These are phyloP conservation scores for Fraxinus sp. DNA, from an alignment of 305 asterid genomes.

Conservation along the genomic window DNA sequence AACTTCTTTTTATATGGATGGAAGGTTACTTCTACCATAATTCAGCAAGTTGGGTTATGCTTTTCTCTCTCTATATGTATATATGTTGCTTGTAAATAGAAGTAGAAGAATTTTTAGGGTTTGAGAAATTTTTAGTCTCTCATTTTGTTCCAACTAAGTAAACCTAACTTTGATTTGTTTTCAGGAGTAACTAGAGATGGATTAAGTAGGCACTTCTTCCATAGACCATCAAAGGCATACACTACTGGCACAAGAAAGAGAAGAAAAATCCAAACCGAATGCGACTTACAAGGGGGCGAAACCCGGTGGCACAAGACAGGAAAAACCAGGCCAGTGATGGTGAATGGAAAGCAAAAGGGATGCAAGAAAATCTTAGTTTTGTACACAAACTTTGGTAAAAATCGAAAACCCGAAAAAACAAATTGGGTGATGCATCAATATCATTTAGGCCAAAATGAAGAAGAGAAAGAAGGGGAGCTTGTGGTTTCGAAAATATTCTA, in stretches of 20 bases:
- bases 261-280: conserved; percentile 87
- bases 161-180: conserved; percentile 49
- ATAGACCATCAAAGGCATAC: conserved; percentile 96
- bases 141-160: conserved; percentile 49
- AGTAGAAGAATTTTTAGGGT: conserved; percentile 37
- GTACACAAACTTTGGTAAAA: conserved; percentile 94
- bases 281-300: conserved; percentile 92
- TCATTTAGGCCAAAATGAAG: conserved; percentile 91
- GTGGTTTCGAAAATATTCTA: conserved; percentile 93
- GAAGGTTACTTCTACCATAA: conserved; percentile 34
- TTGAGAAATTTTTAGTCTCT: not conserved
- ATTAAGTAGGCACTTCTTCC: conserved; percentile 90
- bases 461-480: conserved; percentile 95
- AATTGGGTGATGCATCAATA: conserved; percentile 99
- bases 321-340: conserved; percentile 92
- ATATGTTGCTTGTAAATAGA: not conserved
- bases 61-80: not conserved
- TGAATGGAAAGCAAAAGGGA: conserved; percentile 84
- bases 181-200: conserved; percentile 97
- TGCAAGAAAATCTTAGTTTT: conserved; percentile 91
- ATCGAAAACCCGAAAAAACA: conserved; percentile 91
- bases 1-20: not conserved
- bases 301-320: conserved; percentile 99
- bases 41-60: conserved; percentile 50
- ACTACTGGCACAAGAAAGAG: conserved; percentile 95